Evolutionary conservation across 164 flowering plant species (phyloP).

Genomic region (Echeveria elegans): DNA sequence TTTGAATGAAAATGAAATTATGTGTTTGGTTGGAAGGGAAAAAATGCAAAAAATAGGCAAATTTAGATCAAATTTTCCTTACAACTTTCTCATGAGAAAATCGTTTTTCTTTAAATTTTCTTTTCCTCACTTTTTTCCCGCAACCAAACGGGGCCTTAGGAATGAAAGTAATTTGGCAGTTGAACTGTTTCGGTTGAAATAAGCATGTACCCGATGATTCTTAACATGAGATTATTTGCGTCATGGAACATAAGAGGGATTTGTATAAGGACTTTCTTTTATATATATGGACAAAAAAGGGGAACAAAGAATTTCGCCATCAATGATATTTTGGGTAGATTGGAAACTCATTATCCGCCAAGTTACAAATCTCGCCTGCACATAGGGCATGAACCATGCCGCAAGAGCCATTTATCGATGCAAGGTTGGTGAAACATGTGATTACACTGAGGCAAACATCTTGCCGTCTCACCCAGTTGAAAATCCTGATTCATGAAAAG

Average conservation of each 20-base stretch:
- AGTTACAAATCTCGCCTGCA: constrained; percentile 79
- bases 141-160: no score
- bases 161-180: no score
- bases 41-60: no score
- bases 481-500: constrained; percentile 42
- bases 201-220: background rate
- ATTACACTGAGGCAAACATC: constrained; percentile 76
- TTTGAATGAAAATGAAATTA: no score
- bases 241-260: background rate
- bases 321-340: background rate
- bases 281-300: constrained; percentile 8
- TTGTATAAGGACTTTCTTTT: background rate
- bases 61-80: no score
- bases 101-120: no score
- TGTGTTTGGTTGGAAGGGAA: no score
- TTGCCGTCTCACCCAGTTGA: constrained; percentile 64
- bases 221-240: background rate
- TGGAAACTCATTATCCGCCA: background rate
- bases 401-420: constrained; percentile 83
- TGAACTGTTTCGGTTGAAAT: no score
- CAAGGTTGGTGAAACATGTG: constrained; percentile 91
- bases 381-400: constrained; percentile 85
- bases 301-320: constrained; percentile 1
- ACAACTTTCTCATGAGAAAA: no score
- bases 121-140: no score